Evolutionary conservation across 1,284 basidiomycete genomes (phyloP).

Genomic region (Xanthoconium separans): DNA sequence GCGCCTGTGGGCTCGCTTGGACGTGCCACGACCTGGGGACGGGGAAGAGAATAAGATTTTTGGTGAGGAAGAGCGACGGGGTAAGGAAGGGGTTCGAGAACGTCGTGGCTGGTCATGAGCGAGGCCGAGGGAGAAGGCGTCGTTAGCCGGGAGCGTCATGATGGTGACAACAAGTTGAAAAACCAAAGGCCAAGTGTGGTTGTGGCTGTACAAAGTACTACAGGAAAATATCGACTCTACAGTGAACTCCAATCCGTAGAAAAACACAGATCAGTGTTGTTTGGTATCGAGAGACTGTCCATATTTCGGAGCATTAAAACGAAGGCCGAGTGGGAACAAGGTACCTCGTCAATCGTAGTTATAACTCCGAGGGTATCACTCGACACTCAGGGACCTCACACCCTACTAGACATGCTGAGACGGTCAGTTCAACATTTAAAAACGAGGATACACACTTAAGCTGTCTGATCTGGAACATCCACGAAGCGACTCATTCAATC

Average conservation of each 20-base stretch:
- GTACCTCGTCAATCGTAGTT: constrained; percentile 41
- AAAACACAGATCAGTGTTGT: constrained; percentile 24
- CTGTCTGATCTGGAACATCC: too few relatives aligned
- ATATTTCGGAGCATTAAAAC: constrained; percentile 45
- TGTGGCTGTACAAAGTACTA: constrained; percentile 18
- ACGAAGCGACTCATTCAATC: too few relatives aligned
- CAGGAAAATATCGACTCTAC: constrained; percentile 29
- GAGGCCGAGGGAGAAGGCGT: constrained; percentile 49
- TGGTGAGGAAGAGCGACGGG: constrained; percentile 35
- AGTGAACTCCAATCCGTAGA: constrained; percentile 29
- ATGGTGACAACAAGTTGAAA: neutral
- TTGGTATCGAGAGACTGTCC: constrained; percentile 32
- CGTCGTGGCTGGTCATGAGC: constrained; percentile 43
- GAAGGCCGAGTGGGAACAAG: constrained; percentile 30
- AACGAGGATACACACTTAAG: too few relatives aligned
- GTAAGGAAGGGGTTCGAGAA: constrained; percentile 14
- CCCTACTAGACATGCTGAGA: too few relatives aligned
- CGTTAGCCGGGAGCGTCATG: constrained; percentile 51
- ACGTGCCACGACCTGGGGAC: constrained; percentile 17
- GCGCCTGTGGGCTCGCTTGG: constrained; percentile 12
- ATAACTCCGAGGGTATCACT: constrained; percentile 37
- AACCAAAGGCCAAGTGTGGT: neutral
- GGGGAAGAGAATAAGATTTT: constrained; percentile 41
- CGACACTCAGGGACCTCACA: too few relatives aligned
- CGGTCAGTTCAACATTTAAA: too few relatives aligned